Conservation (phyloP, 768 basidiomycete genomes). For the Boletus rex-veris region DNA sequence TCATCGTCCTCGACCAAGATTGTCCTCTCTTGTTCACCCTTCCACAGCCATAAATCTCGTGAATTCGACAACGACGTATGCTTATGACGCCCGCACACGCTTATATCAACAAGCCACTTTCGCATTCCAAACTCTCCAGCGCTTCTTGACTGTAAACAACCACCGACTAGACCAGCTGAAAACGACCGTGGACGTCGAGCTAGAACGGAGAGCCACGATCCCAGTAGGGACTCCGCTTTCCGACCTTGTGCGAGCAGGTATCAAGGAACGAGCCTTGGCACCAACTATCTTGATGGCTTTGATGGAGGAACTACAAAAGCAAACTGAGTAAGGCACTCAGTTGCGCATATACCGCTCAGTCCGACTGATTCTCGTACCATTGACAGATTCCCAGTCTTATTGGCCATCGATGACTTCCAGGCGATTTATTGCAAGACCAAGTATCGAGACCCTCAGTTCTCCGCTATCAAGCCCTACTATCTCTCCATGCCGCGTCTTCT, state of each 20-base stretch:
- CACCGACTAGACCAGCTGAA: slow-evolving; percentile 40
- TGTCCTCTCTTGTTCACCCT: not conserved
- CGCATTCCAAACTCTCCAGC: slow-evolving; percentile 59
- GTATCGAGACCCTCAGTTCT: slow-evolving; percentile 75
- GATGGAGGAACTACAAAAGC: slow-evolving; percentile 57
- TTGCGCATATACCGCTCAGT: not conserved
- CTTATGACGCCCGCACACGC: slow-evolving; percentile 71
- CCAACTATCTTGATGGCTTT: slow-evolving; percentile 56
- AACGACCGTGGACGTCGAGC: slow-evolving; percentile 39
- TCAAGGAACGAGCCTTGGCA: slow-evolving; percentile 49
- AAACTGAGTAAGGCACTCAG: slow-evolving; percentile 50
- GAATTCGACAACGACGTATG: slow-evolving; percentile 68
- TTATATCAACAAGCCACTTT: slow-evolving; percentile 73
- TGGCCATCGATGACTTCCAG: slow-evolving; percentile 89
- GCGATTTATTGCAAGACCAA: slow-evolving; percentile 62
- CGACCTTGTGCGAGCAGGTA: slow-evolving; percentile 56
- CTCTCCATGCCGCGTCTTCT: slow-evolving; percentile 74
- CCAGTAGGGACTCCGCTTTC: slow-evolving; percentile 47
- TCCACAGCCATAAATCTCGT: slow-evolving; percentile 54
- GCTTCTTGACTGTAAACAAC: slow-evolving; percentile 59
- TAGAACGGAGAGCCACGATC: slow-evolving; percentile 47
- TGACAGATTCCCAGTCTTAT: slow-evolving; percentile 66
- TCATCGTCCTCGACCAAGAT: not conserved
- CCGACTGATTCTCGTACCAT: not conserved
- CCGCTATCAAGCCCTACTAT: slow-evolving; percentile 67